Conservation (phyloP, 2,329 filamentous ascomycete species). For the Aspergillus tamarii region DNA sequence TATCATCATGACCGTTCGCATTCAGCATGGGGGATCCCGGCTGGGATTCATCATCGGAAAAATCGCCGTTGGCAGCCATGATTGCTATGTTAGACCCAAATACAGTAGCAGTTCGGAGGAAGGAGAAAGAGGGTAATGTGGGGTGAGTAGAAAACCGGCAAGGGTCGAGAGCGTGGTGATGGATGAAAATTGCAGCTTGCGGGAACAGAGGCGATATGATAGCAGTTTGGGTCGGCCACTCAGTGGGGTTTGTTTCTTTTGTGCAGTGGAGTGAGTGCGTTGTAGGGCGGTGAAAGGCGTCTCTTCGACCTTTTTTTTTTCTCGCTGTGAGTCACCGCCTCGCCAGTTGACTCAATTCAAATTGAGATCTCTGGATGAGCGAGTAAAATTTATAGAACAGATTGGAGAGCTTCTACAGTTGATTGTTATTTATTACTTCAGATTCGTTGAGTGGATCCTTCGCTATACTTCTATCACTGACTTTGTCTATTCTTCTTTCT, state of each 20-base stretch:
- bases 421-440: not conserved
- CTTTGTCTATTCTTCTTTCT: not conserved
- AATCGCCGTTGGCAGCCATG: slow-evolving; percentile 61
- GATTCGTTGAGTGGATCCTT: not conserved
- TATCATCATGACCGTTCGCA: slow-evolving; percentile 65
- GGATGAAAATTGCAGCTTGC: slow-evolving; percentile 42
- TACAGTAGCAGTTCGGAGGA: slow-evolving; percentile 9
- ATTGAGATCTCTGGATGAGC: not conserved
- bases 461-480: not conserved
- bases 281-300: slow-evolving; percentile 30
- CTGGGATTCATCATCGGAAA: slow-evolving; percentile 58
- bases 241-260: slow-evolving; percentile 35
- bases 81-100: slow-evolving; percentile 36
- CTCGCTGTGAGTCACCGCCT: slow-evolving; percentile 1
- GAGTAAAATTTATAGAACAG: not conserved
- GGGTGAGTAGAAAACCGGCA: slow-evolving; percentile 15
- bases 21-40: slow-evolving; percentile 58
- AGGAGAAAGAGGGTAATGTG: slow-evolving; percentile 9
- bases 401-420: not conserved
- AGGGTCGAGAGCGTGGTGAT: slow-evolving; percentile 27
- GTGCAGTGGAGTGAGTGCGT: slow-evolving; percentile 41
- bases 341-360: slow-evolving; percentile 9
- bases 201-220: slow-evolving; percentile 39
- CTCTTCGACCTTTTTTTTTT: slow-evolving; percentile 18
- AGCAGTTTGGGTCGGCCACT: slow-evolving; percentile 26